A percentile compares a stretch with the other conserved stretches of the same genome.
Conservation (phyloP, 441 rosid genomes). For the Capsella rubella region DNA sequence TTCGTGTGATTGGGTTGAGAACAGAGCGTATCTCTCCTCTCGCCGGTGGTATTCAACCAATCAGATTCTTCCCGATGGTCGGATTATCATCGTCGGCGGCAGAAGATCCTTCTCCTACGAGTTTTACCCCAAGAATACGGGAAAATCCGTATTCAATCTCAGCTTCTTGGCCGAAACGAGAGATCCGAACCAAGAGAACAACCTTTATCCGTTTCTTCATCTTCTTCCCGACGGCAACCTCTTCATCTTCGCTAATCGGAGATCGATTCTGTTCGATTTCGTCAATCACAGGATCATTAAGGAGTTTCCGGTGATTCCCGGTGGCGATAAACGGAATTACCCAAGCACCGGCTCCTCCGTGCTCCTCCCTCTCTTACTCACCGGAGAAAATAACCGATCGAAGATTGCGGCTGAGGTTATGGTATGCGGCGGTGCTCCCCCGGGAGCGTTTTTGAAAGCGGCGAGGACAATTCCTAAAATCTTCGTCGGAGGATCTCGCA, state of each 20-base stretch:
- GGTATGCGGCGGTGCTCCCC: slow-evolving; percentile 77
- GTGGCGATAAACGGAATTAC: slow-evolving; percentile 63
- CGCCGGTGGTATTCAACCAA: slow-evolving; percentile 60
- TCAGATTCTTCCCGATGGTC: slow-evolving; percentile 61
- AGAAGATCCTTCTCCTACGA: slow-evolving; percentile 70
- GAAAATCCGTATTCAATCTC: slow-evolving; percentile 39
- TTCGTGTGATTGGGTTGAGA: slow-evolving; percentile 45
- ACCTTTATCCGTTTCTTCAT: slow-evolving; percentile 85
- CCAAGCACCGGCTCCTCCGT: slow-evolving; percentile 60
- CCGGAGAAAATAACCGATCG: slow-evolving; percentile 26
- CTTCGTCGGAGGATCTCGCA: slow-evolving; percentile 59
- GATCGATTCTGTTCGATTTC: slow-evolving; percentile 65
- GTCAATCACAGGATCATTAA: slow-evolving; percentile 53
- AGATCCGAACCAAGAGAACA: slow-evolving; percentile 65
- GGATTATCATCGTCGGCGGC: slow-evolving; percentile 74
- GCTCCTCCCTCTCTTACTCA: slow-evolving; percentile 63
- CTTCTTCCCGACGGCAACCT: slow-evolving; percentile 75
- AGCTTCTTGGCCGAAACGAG: slow-evolving; percentile 64
- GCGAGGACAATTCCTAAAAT: slow-evolving; percentile 38
- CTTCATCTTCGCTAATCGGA: slow-evolving; percentile 71
- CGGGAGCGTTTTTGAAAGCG: slow-evolving; percentile 55
- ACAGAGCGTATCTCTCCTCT: slow-evolving; percentile 38
- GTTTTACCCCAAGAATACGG: slow-evolving; percentile 64
- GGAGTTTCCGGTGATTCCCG: slow-evolving; percentile 66
- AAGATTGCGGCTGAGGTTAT: slow-evolving; percentile 52